A percentile compares a stretch with the other conserved stretches of the same genome.
Evolutionary conservation across 805 yeast genomes (phyloP).

Genomic region (Saccharomycopsis vini): DNA sequence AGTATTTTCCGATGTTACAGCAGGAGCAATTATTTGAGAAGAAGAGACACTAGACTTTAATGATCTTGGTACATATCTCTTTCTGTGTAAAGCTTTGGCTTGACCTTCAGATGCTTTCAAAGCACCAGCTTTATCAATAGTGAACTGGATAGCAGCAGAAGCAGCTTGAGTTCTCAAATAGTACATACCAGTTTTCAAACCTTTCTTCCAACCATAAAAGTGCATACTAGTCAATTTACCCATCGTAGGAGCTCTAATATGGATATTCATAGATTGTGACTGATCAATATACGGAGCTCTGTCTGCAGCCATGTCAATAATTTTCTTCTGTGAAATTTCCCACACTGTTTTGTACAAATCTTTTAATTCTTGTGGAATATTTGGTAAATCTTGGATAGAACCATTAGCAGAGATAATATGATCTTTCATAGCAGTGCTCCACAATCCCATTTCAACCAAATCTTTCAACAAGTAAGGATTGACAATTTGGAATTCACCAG

Average conservation of each 20-base stretch:
- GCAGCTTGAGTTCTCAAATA: conserved; percentile 97
- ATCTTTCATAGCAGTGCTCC: conserved; percentile 76
- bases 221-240: conserved; percentile 97
- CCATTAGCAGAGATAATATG: conserved; percentile 71
- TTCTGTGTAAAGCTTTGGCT: conserved; percentile 24
- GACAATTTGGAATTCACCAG: conserved; percentile 92
- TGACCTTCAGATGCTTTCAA: conserved; percentile 17
- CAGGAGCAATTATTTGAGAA: neutral
- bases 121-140: conserved; percentile 41
- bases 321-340: conserved; percentile 83
- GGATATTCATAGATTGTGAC: conserved; percentile 87
- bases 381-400: conserved; percentile 68
- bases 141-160: conserved; percentile 90
- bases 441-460: conserved; percentile 69
- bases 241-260: conserved; percentile 85
- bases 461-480: conserved; percentile 81
- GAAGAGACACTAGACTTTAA: conserved; percentile 3
- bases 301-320: conserved; percentile 72
- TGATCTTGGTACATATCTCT: conserved; percentile 26
- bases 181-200: conserved; percentile 97
- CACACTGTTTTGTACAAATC: conserved; percentile 87
- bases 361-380: conserved; percentile 68
- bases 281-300: conserved; percentile 81
- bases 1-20: neutral
- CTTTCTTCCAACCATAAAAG: conserved; percentile 98